Evolutionary conservation across 768 basidiomycete genomes (phyloP), one percentile per base, ranked within the genome.

Genomic region (Pisolithus sp.): DNA sequence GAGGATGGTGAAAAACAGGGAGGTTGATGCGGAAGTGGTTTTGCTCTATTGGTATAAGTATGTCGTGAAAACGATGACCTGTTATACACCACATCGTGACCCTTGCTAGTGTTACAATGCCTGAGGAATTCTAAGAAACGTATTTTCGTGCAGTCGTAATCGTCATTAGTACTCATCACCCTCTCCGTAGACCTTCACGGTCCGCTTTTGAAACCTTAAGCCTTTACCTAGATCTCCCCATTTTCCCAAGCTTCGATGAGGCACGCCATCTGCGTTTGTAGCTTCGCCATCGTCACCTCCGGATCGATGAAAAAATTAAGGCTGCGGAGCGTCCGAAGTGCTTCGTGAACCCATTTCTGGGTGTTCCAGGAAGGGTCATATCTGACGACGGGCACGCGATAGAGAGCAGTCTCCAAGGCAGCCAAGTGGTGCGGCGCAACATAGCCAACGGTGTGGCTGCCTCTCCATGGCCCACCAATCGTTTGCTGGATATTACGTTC

Each of bases 231-330:
- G 20, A 67, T 62, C 30, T 68, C 62, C 13, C 60, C 60, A 10
- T 49, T 55, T 50, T 67, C 63, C 66, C 65, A 68, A 49, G 61
- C 63, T 2, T 67, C 66, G 52, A 69, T 49, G 15, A 67, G 37
- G 37, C 40, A 50, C 21, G 50, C 52, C 66, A 67, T 69, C 4
- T 57, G 61, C 10, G 41, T 46, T 39, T 68, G 58, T 28, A 67
- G 26, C 31, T 28, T 56, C 38, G 37, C 56, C 31, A 60, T 54
- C 26, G 50, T 49, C 21, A 56, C 18, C 18, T 54, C 36, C 41
- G 46, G 52, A 7, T 55, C 56, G 44, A 59, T 50, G 12, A 49
- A 48, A 42, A 68, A 24, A 10, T 59, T 53, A 3, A 49, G 48
- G 26, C 39, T 21, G 1, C 37, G 24, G 10, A 43, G 21, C 15